These are phyloP conservation scores for Yamadazyma tumulicola DNA, from an alignment of 805 yeast genomes.

Conservation along the genomic window DNA sequence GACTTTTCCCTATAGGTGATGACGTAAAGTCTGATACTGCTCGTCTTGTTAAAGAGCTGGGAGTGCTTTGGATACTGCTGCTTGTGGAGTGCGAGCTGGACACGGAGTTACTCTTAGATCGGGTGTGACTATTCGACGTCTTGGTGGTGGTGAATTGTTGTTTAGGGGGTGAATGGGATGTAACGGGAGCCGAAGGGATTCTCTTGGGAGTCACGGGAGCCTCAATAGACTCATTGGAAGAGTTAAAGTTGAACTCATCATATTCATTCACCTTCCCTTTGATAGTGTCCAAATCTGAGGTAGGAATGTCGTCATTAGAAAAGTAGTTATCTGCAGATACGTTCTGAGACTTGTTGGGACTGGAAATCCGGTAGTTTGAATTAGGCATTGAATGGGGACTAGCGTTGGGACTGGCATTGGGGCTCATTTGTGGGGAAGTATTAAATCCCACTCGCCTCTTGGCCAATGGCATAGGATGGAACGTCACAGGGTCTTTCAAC, in stretches of 20 bases:
- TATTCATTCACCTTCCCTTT: slow-evolving; percentile 6
- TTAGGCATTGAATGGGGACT: too few relatives aligned
- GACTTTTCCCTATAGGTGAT: slow-evolving; percentile 1
- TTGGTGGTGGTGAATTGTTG: background rate
- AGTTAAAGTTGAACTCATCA: slow-evolving; percentile 16
- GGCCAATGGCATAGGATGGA: background rate
- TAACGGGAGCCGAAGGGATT: slow-evolving; percentile 4
- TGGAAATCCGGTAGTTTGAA: too few relatives aligned
- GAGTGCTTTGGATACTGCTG: slow-evolving; percentile 1
- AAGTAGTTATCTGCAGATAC: too few relatives aligned
- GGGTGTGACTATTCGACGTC: too few relatives aligned
- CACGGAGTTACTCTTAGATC: background rate
- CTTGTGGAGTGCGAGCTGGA: slow-evolving; percentile 4
- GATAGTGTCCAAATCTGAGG: too few relatives aligned
- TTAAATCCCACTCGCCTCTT: too few relatives aligned
- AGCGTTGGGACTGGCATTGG: too few relatives aligned
- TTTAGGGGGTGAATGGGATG: slow-evolving; percentile 1
- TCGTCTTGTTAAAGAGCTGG: too few relatives aligned
- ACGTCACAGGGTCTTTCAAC: slow-evolving; percentile 3
- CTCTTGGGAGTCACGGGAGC: slow-evolving; percentile 4
- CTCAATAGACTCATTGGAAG: slow-evolving; percentile 14
- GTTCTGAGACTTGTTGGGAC: too few relatives aligned
- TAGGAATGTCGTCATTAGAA: too few relatives aligned
- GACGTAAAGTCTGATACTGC: background rate
- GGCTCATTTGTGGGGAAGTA: too few relatives aligned